A percentile compares a stretch with the other conserved stretches of the same genome.
Evolutionary conservation across 768 basidiomycete genomes (phyloP).

Genomic region (Tulasnella sp.): DNA sequence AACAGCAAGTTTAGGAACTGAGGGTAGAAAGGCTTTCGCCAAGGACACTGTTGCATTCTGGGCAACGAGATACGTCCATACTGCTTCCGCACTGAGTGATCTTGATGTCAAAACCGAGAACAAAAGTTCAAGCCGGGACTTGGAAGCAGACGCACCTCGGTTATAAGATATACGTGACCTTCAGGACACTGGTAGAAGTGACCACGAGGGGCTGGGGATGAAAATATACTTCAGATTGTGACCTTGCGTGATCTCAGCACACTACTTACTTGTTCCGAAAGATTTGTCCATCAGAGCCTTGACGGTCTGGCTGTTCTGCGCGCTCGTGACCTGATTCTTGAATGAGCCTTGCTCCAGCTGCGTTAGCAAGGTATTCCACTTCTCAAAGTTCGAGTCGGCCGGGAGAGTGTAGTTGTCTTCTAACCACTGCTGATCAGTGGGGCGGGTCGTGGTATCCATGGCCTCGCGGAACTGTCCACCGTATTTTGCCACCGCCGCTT

Average conservation of each 20-base stretch:
- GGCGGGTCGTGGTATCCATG: slow-evolving; percentile 12
- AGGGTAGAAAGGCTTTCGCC: slow-evolving; percentile 31
- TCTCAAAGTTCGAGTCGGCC: slow-evolving; percentile 43
- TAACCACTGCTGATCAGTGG: slow-evolving; percentile 44
- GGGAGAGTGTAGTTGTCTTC: slow-evolving; percentile 43
- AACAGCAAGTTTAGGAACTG: slow-evolving; percentile 24
- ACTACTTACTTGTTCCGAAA: not conserved
- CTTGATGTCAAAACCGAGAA: too few relatives aligned
- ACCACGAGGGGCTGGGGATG: slow-evolving; percentile 14
- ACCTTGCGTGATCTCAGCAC: too few relatives aligned
- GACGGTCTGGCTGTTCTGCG: slow-evolving; percentile 53
- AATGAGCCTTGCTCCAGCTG: slow-evolving; percentile 43
- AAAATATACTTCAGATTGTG: too few relatives aligned
- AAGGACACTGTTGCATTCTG: slow-evolving; percentile 33
- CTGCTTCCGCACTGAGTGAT: slow-evolving; percentile 28
- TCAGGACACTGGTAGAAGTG: slow-evolving; percentile 30
- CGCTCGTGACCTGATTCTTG: slow-evolving; percentile 49
- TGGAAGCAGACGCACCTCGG: slow-evolving; percentile 23
- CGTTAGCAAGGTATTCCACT: slow-evolving; percentile 47
- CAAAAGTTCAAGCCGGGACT: slow-evolving; percentile 4
- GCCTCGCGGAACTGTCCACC: slow-evolving; percentile 33
- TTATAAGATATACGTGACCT: slow-evolving; percentile 33
- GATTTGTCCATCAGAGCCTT: slow-evolving; percentile 40
- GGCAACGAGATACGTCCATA: slow-evolving; percentile 29
- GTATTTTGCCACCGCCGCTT: slow-evolving; percentile 13